phyloP scores from a whole-genome alignment of 306 rosid genomes.

The Carpinus fangiana region DNA sequence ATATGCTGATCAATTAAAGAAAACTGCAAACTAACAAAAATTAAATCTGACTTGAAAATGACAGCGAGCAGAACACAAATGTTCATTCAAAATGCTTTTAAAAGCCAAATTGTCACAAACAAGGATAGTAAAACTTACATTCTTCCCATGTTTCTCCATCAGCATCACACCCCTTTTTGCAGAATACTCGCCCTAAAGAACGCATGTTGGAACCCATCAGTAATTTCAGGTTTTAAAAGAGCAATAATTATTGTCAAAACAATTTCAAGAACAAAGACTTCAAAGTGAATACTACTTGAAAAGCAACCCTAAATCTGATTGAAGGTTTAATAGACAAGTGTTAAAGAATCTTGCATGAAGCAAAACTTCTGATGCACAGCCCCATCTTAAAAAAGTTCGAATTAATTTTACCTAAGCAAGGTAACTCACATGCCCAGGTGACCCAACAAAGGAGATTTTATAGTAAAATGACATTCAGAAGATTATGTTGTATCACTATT shows the following conservation, averaged over 20 bases:
- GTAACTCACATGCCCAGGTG: neutral
- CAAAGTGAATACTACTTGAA: neutral
- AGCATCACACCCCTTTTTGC: constrained; percentile 86
- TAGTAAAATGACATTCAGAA: neutral
- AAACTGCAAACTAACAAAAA: neutral
- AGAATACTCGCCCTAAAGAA: constrained; percentile 83
- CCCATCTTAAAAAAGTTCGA: neutral
- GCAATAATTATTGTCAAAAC: neutral
- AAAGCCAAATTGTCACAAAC: neutral
- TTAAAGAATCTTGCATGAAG: neutral
- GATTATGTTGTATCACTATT: neutral
- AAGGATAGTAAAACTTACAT: constrained; percentile 51
- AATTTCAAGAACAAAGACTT: neutral
- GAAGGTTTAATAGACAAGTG: neutral
- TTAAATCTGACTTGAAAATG: neutral
- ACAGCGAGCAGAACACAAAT: neutral
- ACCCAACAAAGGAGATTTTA: neutral
- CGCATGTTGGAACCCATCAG: constrained; percentile 13
- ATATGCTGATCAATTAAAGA: neutral
- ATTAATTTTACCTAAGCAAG: neutral
- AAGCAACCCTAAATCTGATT: neutral
- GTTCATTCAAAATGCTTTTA: neutral
- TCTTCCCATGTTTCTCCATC: constrained; percentile 82
- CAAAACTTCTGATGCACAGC: neutral
- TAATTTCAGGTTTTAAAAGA: neutral